phyloP scores from a whole-genome alignment of 2,329 filamentous ascomycete genomes.

The Lecanicillium sp. region DNA sequence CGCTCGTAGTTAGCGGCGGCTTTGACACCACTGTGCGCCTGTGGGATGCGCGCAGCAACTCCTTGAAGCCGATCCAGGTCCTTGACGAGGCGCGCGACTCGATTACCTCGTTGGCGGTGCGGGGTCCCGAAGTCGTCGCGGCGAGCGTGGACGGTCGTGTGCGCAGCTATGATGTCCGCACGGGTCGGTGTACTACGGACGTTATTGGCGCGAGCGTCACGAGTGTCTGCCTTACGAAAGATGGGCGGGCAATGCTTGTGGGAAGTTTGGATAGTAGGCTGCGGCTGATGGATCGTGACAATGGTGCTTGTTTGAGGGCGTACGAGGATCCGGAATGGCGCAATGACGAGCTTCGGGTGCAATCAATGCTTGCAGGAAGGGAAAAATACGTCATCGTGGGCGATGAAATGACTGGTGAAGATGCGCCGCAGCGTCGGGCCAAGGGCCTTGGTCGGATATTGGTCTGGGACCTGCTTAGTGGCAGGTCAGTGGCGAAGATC shows the following conservation, averaged over 20 bases:
- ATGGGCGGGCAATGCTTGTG: conserved; percentile 67
- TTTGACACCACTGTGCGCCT: conserved; percentile 69
- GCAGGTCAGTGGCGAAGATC: conserved; percentile 57
- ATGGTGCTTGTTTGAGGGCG: conserved; percentile 63
- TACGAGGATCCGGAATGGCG: conserved; percentile 51
- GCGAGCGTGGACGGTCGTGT: conserved; percentile 82
- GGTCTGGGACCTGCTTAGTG: conserved; percentile 79
- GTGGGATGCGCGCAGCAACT: conserved; percentile 57
- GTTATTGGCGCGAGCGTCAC: conserved; percentile 66
- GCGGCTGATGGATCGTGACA: conserved; percentile 70
- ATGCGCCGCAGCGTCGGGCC: conserved; percentile 10
- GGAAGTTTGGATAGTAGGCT: conserved; percentile 69
- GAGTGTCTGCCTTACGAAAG: conserved; percentile 60
- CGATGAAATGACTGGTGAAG: conserved; percentile 51
- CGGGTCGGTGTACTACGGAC: conserved; percentile 63
- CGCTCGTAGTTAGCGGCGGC: conserved; percentile 62
- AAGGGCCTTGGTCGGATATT: conserved; percentile 53
- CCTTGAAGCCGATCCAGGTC: conserved; percentile 59
- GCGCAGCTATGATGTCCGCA: conserved; percentile 73
- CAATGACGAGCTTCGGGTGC: conserved; percentile 66
- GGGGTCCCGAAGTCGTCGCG: conserved; percentile 52
- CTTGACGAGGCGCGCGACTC: conserved; percentile 66
- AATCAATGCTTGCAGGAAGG: conserved; percentile 64
- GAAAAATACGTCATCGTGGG: conserved; percentile 76
- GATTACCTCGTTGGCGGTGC: conserved; percentile 42